Evolutionary conservation across 208 protist species (phyloP).

Genomic region (Trypanosoma theileri): DNA sequence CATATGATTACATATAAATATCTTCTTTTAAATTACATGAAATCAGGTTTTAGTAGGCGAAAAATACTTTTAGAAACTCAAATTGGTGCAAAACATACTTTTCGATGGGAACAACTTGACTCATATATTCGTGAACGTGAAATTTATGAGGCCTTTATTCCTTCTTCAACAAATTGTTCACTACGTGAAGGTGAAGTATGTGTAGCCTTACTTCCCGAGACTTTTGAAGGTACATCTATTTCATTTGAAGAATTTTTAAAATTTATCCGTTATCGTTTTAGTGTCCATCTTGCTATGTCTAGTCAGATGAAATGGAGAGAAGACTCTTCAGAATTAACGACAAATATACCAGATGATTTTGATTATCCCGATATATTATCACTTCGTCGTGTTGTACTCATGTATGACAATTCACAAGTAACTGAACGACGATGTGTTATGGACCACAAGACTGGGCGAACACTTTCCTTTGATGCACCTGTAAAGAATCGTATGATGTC

Average conservation of each 20-base stretch:
- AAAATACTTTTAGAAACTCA: constrained; percentile 64
- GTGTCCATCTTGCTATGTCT: constrained; percentile 45
- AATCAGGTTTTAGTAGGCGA: constrained; percentile 43
- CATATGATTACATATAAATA: constrained; percentile 73
- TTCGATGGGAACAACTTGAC: constrained; percentile 76
- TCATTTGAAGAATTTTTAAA: constrained; percentile 62
- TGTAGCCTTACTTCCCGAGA: constrained; percentile 68
- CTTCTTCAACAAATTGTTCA: constrained; percentile 32
- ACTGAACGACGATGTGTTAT: constrained; percentile 49
- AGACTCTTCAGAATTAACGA: constrained; percentile 28
- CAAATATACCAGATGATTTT: constrained; percentile 36
- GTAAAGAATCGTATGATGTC: constrained; percentile 61
- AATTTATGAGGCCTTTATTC: constrained; percentile 47
- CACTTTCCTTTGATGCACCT: constrained; percentile 43
- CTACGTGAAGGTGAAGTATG: constrained; percentile 57
- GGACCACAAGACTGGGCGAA: constrained; percentile 61
- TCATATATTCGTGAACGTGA: constrained; percentile 56
- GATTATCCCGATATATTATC: constrained; percentile 28
- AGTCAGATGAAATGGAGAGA: constrained; percentile 43
- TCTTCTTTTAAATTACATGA: constrained; percentile 78
- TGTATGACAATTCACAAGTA: constrained; percentile 42
- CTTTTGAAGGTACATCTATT: constrained; percentile 36
- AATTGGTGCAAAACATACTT: constrained; percentile 61
- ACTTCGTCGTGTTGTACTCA: constrained; percentile 52
- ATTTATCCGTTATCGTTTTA: constrained; percentile 76